These are phyloP conservation scores for Saturnispora hagleri DNA, from an alignment of 805 yeast genomes.

Conservation along the genomic window DNA sequence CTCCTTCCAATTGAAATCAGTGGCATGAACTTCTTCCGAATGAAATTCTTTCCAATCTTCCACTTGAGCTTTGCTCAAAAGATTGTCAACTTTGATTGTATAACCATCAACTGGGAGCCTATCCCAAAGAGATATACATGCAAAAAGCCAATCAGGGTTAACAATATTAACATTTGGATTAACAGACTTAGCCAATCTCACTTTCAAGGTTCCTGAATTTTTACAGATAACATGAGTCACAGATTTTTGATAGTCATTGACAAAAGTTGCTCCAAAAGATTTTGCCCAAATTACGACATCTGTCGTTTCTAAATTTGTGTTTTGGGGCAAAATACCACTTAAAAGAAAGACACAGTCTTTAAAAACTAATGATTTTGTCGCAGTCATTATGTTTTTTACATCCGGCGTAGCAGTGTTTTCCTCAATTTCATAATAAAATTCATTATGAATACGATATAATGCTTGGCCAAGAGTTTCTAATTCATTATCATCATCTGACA, in stretches of 20 bases:
- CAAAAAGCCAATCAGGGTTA: slow-evolving; percentile 86
- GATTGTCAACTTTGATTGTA: slow-evolving; percentile 40
- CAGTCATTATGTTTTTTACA: slow-evolving; percentile 61
- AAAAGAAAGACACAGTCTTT: slow-evolving; percentile 63
- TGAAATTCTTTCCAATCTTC: slow-evolving; percentile 31
- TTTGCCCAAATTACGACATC: slow-evolving; percentile 89
- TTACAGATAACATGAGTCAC: slow-evolving; percentile 88
- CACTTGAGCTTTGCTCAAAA: slow-evolving; percentile 38
- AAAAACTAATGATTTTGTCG: slow-evolving; percentile 62
- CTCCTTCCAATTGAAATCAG: slow-evolving; percentile 41
- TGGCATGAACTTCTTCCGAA: slow-evolving; percentile 33
- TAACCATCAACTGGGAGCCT: slow-evolving; percentile 55
- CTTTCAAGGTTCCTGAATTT: slow-evolving; percentile 75
- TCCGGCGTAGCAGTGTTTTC: slow-evolving; percentile 35
- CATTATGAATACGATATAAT: slow-evolving; percentile 52
- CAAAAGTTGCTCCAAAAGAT: slow-evolving; percentile 84
- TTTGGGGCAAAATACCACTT: slow-evolving; percentile 87
- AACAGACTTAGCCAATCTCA: slow-evolving; percentile 62
- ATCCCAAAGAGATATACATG: slow-evolving; percentile 74
- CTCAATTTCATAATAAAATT: slow-evolving; percentile 49
- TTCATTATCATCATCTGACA: slow-evolving; percentile 78
- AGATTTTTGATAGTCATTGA: slow-evolving; percentile 53
- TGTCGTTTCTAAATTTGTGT: slow-evolving; percentile 58
- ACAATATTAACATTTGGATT: slow-evolving; percentile 63
- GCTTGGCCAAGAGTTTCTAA: slow-evolving; percentile 53